These are phyloP conservation scores for Xanthoceras sorbifolium DNA, from an alignment of 345 rosid genomes.

Conservation along the genomic window DNA sequence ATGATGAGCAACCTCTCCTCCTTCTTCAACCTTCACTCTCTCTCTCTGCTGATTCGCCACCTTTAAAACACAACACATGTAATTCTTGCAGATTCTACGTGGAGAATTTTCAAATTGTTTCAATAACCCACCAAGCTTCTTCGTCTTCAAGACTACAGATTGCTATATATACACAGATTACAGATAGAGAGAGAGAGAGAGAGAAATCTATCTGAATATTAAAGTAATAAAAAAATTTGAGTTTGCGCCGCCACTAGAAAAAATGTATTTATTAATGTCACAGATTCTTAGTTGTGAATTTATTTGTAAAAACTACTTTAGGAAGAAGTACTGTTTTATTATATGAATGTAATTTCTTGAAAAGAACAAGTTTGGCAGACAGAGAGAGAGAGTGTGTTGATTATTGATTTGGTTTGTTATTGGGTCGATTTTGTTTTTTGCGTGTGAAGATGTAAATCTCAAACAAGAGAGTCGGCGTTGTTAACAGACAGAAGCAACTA, in stretches of 20 bases:
- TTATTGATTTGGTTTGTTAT: no score
- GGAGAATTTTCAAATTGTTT: not conserved
- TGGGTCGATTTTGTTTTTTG: no score
- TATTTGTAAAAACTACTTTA: no score
- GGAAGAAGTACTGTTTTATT: no score
- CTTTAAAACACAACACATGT: conserved; percentile 21
- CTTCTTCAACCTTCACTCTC: not conserved
- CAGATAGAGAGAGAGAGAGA: not conserved
- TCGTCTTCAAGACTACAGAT: not conserved
- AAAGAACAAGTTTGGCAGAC: not conserved
- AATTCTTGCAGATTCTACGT: not conserved
- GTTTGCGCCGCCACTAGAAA: not conserved
- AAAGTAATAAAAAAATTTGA: not conserved
- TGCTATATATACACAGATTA: not conserved
- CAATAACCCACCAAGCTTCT: not conserved
- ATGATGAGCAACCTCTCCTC: conserved; percentile 9
- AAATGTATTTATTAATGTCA: no score
- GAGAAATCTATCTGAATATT: not conserved
- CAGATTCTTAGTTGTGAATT: not conserved
- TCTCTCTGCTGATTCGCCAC: conserved; percentile 38
- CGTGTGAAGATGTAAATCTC: not conserved
- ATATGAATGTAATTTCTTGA: no score
- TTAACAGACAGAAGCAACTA: not conserved
- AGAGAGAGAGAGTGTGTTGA: not conserved
- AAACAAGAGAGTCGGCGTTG: not conserved